Percentiles rank a stretch among this genome's conserved stretches.
phyloP scores from a whole-genome alignment of 306 rosid genomes.

The Castanea sativa region DNA sequence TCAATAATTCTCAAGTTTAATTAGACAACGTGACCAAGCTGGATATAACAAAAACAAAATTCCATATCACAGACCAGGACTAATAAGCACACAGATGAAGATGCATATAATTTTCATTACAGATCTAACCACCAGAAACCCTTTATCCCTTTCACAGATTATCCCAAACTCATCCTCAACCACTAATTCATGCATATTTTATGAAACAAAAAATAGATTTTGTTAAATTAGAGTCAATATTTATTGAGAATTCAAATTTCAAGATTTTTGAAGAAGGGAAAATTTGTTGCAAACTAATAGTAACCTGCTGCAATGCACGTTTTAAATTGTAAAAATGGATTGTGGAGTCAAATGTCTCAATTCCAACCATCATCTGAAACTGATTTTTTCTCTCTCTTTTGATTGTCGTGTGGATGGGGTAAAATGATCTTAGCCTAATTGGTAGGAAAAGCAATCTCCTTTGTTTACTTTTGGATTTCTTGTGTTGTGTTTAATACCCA shows the following conservation, averaged over 20 bases:
- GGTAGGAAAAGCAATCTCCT: no score
- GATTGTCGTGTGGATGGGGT: no score
- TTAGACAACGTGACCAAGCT: not conserved
- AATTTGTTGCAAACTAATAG: not conserved
- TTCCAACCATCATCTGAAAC: constrained; percentile 67
- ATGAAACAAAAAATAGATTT: not conserved
- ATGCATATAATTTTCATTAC: not conserved
- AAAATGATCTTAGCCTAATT: no score
- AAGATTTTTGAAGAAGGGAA: not conserved
- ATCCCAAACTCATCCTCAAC: not conserved
- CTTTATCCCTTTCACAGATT: not conserved
- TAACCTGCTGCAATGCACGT: constrained; percentile 93
- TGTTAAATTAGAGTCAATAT: not conserved
- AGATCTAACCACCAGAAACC: not conserved
- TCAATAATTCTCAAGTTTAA: not conserved
- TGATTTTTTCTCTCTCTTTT: no score
- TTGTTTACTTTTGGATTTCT: no score
- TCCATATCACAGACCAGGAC: not conserved
- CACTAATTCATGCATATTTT: not conserved
- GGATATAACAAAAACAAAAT: not conserved
- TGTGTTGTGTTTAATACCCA: no score
- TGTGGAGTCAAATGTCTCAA: constrained; percentile 92
- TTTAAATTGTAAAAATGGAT: constrained; percentile 93
- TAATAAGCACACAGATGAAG: not conserved
- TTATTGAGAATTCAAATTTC: not conserved